Evolutionary conservation across 331 rosid species (phyloP), one percentile per base, ranked within the genome.

Genomic region (Acacia pycnantha): DNA sequence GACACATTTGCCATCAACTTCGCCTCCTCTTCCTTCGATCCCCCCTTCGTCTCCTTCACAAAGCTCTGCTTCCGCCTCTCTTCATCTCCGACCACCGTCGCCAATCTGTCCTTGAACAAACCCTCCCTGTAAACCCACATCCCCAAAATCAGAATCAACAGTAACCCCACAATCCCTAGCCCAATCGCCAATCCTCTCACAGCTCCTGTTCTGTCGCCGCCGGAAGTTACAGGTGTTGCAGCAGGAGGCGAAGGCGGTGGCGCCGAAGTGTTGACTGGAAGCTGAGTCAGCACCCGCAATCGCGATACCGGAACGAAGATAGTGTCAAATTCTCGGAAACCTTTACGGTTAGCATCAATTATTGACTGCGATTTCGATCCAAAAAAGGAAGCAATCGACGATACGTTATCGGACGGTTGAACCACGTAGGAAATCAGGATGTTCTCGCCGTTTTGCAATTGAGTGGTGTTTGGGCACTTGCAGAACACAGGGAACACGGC

Each of bases 1-100:
- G 97, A 91, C 14, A 94, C 97, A 83, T 90, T 95, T 3, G 97
- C 98, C 92, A 91, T 87, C 82, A 96, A 85, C 68, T 88, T 86
- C 83, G 67, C 81, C 73, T 91, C 93, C 89, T 70, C 76, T 21
- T 84, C 84, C 79, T 79, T 88, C 19, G 19, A 33, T 74, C 51
- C 84, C 11, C 76, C 69, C 1, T 76, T 73, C 1, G 22, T 54
- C 67, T 48, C 85, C 69, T 4, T 62, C 69, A 14, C 21, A 7
- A 83, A 11, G 22, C 72, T 70, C 66, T 54, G 51, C 50, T 46
- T 77, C 82, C 33, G 66, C 35, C 82, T 82, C 18, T 87, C 92
- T 72, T 78, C 90, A 33, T 83, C 90, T 47, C 13, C 66, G 16
- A n/a, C 80, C 77, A 31, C 73, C 75, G 10, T 0, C 31, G 15